Evolutionary conservation across 805 yeast species (phyloP).

Genomic region (Sugiyamaella valdiviana): DNA sequence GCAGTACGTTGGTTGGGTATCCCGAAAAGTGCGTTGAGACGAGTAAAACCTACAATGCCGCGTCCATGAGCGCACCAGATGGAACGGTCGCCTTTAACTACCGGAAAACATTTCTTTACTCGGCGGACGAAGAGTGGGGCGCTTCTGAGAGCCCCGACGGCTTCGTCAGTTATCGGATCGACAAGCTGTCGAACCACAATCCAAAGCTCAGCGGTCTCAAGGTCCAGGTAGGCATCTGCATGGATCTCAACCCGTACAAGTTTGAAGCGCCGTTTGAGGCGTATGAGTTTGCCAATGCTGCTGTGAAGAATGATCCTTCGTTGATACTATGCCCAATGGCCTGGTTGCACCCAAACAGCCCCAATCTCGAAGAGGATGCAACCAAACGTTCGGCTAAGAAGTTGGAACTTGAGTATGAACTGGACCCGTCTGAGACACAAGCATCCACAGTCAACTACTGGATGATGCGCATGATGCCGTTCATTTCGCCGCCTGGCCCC

Average conservation of each 20-base stretch:
- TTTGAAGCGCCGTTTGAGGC: conserved; percentile 71
- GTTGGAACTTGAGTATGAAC: conserved; percentile 10
- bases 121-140: conserved; percentile 78
- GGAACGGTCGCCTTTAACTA: conserved; percentile 63
- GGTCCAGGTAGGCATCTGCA: conserved; percentile 77
- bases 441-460: conserved; percentile 59
- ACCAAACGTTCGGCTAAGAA: conserved; percentile 18
- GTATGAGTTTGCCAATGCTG: conserved; percentile 62
- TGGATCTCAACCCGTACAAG: conserved; percentile 87
- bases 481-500: conserved; percentile 35
- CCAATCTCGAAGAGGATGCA: conserved; percentile 6
- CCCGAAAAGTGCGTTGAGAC: conserved; percentile 47
- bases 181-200: not conserved
- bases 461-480: conserved; percentile 65
- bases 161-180: conserved; percentile 33
- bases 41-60: conserved; percentile 56
- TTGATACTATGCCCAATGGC: conserved; percentile 78
- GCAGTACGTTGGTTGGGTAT: conserved; percentile 74
- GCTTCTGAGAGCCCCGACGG: conserved; percentile 59
- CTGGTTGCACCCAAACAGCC: conserved; percentile 48
- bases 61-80: conserved; percentile 51
- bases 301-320: conserved; percentile 42
- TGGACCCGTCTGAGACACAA: conserved; percentile 38
- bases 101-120: conserved; percentile 69
- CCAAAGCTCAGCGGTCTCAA: conserved; percentile 2